Evolutionary conservation across 2,329 filamentous ascomycete genomes (phyloP), one percentile per base, ranked within the genome.

Genomic region (Aspergillus nomiae): DNA sequence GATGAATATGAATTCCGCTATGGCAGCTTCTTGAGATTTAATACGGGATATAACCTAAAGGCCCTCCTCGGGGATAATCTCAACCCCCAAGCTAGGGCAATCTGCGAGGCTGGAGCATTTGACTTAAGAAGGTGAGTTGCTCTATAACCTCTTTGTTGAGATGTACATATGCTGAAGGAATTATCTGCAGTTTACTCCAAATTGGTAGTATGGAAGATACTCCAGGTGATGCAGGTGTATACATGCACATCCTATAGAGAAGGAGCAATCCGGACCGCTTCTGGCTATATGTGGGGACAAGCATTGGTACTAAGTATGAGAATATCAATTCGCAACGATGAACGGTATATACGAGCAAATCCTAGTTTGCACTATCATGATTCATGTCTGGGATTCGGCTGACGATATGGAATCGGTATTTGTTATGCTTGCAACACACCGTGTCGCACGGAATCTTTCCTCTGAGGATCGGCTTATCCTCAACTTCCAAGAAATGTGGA

Each of bases 401-500:
- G 38, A 45, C 4, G 51, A 65, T n/a, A 62, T 62, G 6, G 28
- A 65, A n/a, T 65, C 65, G n/a, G 34, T 53, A 3, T 65, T 65
- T 53, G 61, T 65, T 12, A 67, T 32, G 11, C 59, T 67, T 8
- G 58, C 53, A 24, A 55, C 12, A 10, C 24, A 45, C 14, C 19
- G 54, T 19, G n/a, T 28, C 3, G 16, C 36, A 3, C n/a, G 24
- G 43, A 8, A 21, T 12, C 19, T n/a, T 14, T 41, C 24, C 9
- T 10, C 4, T 26, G 7, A 32, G 2, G 30, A 26, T 7, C 61
- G 61, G 26, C 51, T 59, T 5, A 14, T 65, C 19, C 30, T 67
- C 3, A 65, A 63, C 51, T 34, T 67, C 4, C 36, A 51, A 46
- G 65, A 63, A 38, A 67, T 67, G 54, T 65, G 61, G 61, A 63